Base-by-base conservation (phyloP, 192 early-diverging fungal species). In the Phycomyces blakesleeanus region DNA sequence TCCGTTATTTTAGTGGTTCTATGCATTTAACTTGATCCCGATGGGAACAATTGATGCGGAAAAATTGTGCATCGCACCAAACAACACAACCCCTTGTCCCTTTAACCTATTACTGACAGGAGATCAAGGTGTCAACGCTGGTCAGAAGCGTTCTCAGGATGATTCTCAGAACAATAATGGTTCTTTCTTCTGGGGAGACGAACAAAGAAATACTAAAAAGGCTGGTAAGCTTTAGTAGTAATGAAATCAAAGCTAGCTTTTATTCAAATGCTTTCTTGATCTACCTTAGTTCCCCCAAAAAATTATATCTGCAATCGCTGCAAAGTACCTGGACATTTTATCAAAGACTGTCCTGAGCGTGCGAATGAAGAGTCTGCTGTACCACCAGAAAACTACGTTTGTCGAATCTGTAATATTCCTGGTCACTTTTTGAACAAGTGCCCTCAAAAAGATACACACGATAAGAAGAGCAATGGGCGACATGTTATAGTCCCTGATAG, bases 1-100 rank as follows among this genome's bases (percentile, higher is more conserved):
- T 38, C 54, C 25, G 25, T 42, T 4, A 15, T 39, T 38, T 14
- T 57, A 86, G 72, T 97, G 95, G 95, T 93, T 93, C 66, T 97
- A 95, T 69, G 95, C 93, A 1, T 89, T 94, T 78, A 94, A 94
- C 51, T 69, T 93, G 20, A 79, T 72, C 1, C 93, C 95, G 12
- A 64, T 92, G 51, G 61, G 83, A 7, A 69, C 62, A 59, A 64
- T 51, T 22, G 26, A 39, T 26, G 64, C 47, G 52, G 77, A 52
- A 27, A 51, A 55, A 1, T 68, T 82, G 20, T 53, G 55, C 9
- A 49, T 49, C 21, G 59, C 24, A 39, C 89, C 85, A 42, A 41
- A 59, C 7, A 85, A 81, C 53, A 83, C 81, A 54, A 93, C 85
- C 0, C 57, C 42, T 20, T 83, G 60, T 69, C 89, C 79, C 18